A percentile compares a stretch with the other conserved stretches of the same genome.
Evolutionary conservation across 345 rosid genomes (phyloP).

Genomic region (Boechera divaricarpa): DNA sequence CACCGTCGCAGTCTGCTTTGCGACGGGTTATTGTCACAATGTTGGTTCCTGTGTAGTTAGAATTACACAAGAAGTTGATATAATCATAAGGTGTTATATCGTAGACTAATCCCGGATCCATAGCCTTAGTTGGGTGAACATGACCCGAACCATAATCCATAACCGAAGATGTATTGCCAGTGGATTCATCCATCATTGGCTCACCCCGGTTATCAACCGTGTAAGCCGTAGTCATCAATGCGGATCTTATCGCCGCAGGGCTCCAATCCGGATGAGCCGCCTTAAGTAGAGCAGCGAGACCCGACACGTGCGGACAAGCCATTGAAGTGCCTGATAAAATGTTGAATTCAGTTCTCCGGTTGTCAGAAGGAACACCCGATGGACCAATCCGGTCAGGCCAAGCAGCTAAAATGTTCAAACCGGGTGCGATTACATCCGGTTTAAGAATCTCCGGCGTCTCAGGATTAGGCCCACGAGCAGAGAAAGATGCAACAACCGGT

Average conservation of each 20-base stretch:
- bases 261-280: slow-evolving; percentile 95
- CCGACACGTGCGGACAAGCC: slow-evolving; percentile 97
- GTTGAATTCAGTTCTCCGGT: slow-evolving; percentile 73
- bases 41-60: slow-evolving; percentile 65
- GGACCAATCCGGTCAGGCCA: slow-evolving; percentile 92
- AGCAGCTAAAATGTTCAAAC: slow-evolving; percentile 90
- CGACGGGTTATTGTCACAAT: slow-evolving; percentile 69
- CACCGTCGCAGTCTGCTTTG: slow-evolving; percentile 66
- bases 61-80: slow-evolving; percentile 78
- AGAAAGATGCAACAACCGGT: slow-evolving; percentile 90
- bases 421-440: slow-evolving; percentile 91
- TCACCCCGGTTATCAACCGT: slow-evolving; percentile 64
- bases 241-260: slow-evolving; percentile 81
- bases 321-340: slow-evolving; percentile 93
- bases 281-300: slow-evolving; percentile 85
- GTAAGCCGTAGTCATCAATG: slow-evolving; percentile 89
- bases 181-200: slow-evolving; percentile 78
- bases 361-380: slow-evolving; percentile 67
- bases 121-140: slow-evolving; percentile 86
- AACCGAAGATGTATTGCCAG: slow-evolving; percentile 68
- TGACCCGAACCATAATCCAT: slow-evolving; percentile 86
- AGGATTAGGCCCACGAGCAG: slow-evolving; percentile 86
- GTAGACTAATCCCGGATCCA: slow-evolving; percentile 84
- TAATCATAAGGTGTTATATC: slow-evolving; percentile 72
- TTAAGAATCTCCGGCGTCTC: slow-evolving; percentile 80